Evolutionary conservation across 2,329 filamentous ascomycete genomes (phyloP).

Genomic region (Fusarium ramigenum): DNA sequence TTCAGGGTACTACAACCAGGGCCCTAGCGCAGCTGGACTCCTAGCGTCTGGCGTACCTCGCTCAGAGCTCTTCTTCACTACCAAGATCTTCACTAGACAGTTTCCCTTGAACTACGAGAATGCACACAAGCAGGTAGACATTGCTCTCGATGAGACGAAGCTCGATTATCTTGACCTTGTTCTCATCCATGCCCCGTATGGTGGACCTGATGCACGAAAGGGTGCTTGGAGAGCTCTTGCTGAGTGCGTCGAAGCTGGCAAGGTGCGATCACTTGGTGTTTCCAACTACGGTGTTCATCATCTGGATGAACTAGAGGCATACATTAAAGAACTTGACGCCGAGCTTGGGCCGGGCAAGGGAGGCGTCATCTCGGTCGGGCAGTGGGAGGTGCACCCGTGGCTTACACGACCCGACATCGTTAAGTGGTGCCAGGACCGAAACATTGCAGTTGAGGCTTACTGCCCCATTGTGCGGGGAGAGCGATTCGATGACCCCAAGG

Average conservation of each 20-base stretch:
- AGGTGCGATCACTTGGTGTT: slow-evolving; percentile 69
- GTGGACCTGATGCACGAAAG: slow-evolving; percentile 64
- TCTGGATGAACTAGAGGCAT: slow-evolving; percentile 66
- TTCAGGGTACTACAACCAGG: slow-evolving; percentile 62
- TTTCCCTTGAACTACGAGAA: slow-evolving; percentile 65
- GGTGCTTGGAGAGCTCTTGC: slow-evolving; percentile 70
- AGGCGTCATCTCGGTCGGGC: slow-evolving; percentile 82
- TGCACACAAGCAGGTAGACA: slow-evolving; percentile 70
- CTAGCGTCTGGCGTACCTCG: slow-evolving; percentile 54
- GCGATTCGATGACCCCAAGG: slow-evolving; percentile 73
- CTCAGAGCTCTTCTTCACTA: slow-evolving; percentile 64
- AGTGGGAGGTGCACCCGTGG: slow-evolving; percentile 94
- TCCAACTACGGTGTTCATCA: slow-evolving; percentile 73
- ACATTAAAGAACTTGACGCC: slow-evolving; percentile 69
- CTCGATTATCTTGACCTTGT: slow-evolving; percentile 75
- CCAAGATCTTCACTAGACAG: slow-evolving; percentile 59
- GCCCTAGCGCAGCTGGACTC: slow-evolving; percentile 57
- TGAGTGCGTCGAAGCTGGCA: slow-evolving; percentile 69
- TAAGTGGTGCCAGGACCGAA: slow-evolving; percentile 74
- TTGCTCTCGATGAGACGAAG: slow-evolving; percentile 68
- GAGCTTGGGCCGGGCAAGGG: slow-evolving; percentile 70
- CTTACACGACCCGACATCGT: slow-evolving; percentile 81
- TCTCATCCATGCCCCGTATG: slow-evolving; percentile 70
- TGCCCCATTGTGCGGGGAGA: slow-evolving; percentile 71
- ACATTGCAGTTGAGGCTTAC: slow-evolving; percentile 71